phyloP scores from a whole-genome alignment of 2,329 filamentous ascomycete genomes.

The Graphilbum fragrans region DNA sequence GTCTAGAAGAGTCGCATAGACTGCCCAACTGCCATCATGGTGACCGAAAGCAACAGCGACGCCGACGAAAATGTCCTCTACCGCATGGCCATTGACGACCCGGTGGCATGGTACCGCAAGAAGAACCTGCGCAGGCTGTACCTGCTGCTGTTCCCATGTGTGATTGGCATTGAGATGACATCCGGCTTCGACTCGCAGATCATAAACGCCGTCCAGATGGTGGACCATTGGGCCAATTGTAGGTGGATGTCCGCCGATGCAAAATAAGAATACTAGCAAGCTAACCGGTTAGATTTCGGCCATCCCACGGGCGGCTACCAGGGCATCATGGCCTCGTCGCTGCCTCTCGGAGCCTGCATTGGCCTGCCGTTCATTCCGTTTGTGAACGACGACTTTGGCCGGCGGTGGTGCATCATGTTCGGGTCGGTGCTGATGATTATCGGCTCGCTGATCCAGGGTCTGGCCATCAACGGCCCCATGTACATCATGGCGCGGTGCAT shows the following conservation, averaged over 20 bases:
- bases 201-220: conserved; percentile 25
- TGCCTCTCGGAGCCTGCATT: conserved; percentile 38
- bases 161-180: conserved; percentile 48
- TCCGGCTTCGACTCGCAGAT: conserved; percentile 40
- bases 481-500: conserved; percentile 47
- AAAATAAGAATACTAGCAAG: background rate
- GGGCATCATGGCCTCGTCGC: conserved; percentile 34
- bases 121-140: conserved; percentile 41
- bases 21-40: too few species aligned
- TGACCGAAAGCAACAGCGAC: too few species aligned
- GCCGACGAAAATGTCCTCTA: too few species aligned
- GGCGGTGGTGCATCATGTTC: conserved; percentile 38
- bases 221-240: conserved; percentile 23
- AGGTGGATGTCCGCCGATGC: conserved; percentile 8
- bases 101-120: conserved; percentile 41
- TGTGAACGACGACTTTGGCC: conserved; percentile 37
- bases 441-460: conserved; percentile 39
- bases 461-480: conserved; percentile 35
- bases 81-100: conserved; percentile 27
- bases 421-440: conserved; percentile 39
- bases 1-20: too few species aligned
- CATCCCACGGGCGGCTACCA: conserved; percentile 16
- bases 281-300: conserved; percentile 15
- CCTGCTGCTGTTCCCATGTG: conserved; percentile 41
- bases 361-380: conserved; percentile 37